Evolutionary conservation across 345 rosid species (phyloP), one percentile per base, ranked within the genome.

Genomic region (Dimocarpus longan): DNA sequence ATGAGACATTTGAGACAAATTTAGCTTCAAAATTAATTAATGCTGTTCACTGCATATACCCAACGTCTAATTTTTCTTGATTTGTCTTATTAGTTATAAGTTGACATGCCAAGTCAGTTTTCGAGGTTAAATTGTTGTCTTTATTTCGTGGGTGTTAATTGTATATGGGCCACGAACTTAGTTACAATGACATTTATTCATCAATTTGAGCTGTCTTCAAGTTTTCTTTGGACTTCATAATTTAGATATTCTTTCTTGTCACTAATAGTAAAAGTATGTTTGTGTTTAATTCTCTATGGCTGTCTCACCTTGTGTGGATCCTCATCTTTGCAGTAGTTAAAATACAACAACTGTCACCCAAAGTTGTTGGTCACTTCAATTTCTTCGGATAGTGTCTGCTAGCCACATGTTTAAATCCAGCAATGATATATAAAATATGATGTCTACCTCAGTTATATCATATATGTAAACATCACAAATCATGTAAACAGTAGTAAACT

Each of bases 211-310:
- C 65, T 73, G 76, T 59, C 67, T 60, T 42, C 37, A 59, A 57
- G 8, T 57, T 19, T n/a, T 18, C 24, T 18, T 16, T 57, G 63
- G 22, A 57, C 63, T 50, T 50, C 32, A 28, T 16, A 12, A 19
- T 19, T n/a, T 4, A n/a, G 9, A 5, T 37, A 24, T 72, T 37
- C 48, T 52, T 56, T 71, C 64, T 28, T 37, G 66, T 37, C 18
- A 19, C 32, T 22, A 13, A n/a, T 54, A 1, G 16, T 22, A 22
- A 11, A 22, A 21, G 2, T 46, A 13, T 18, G 74, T 4, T n/a
- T n/a, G n/a, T n/a, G n/a, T n/a, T n/a, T n/a, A n/a, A 40, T 70
- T 70, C 62, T 70, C 60, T 13, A 48, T 50, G 72, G 26, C 72
- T 16, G 8, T 43, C 54, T 68, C 56, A 21, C 15, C 72, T 15